Conservation (phyloP, 1,284 basidiomycete species). For the Puccinia novopanici region DNA sequence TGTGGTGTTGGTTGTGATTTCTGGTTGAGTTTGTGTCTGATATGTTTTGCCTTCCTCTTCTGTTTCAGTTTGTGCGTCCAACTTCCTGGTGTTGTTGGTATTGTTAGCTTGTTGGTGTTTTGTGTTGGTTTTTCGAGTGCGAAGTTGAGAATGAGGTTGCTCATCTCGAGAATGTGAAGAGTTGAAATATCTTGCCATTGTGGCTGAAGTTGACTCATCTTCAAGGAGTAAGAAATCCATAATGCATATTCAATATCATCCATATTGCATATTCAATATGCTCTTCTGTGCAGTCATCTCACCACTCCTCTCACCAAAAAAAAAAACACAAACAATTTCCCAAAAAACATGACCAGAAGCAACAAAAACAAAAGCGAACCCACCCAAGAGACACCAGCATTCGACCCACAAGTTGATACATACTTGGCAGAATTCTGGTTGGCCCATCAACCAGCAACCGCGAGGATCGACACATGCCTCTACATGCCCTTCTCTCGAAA, state of each 20-base stretch:
- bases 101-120: not conserved
- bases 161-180: not conserved
- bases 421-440: not conserved
- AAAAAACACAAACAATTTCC: too few relatives aligned
- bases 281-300: too few relatives aligned
- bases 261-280: too few relatives aligned
- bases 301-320: too few relatives aligned
- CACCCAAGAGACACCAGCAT: not conserved
- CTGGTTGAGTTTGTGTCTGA: constrained; percentile 2
- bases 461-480: too few relatives aligned
- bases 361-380: too few relatives aligned
- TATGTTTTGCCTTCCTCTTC: constrained; percentile 27
- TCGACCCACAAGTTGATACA: not conserved
- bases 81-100: constrained; percentile 20
- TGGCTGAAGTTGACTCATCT: too few relatives aligned
- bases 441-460: not conserved
- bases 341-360: too few relatives aligned
- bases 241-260: too few relatives aligned
- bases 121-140: not conserved
- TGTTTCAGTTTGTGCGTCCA: constrained; percentile 44
- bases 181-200: too few relatives aligned
- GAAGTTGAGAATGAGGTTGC: constrained; percentile 32
- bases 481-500: not conserved
- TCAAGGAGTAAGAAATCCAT: too few relatives aligned
- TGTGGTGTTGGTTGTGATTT: constrained; percentile 1